Evolutionary conservation across 225 moss, liverwort and hornwort genomes (phyloP).

Genomic region (Physcomitrium patens): DNA sequence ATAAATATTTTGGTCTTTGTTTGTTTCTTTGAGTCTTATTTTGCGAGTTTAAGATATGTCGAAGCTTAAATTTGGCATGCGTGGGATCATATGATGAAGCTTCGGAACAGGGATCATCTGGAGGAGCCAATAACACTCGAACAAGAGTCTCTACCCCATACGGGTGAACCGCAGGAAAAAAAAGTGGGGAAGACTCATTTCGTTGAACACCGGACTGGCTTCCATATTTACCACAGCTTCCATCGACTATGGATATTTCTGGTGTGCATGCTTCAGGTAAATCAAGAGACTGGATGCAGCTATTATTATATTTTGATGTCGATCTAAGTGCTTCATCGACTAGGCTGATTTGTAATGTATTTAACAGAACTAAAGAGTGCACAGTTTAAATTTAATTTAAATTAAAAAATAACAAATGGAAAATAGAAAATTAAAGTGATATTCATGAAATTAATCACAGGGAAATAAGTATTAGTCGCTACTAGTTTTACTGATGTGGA

Average conservation of each 20-base stretch:
- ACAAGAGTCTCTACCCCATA: conserved; percentile 18
- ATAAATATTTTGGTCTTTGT: neutral
- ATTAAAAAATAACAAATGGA: no score
- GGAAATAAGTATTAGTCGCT: conserved; percentile 6
- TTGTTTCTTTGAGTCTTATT: neutral
- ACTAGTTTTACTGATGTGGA: conserved; percentile 13
- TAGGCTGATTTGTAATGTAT: neutral
- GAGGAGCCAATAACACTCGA: conserved; percentile 37
- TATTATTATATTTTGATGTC: conserved; percentile 16
- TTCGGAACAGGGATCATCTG: conserved; percentile 23
- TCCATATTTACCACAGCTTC: conserved; percentile 97
- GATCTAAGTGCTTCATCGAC: conserved; percentile 17
- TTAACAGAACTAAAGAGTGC: no score
- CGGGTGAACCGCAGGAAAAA: conserved; percentile 55
- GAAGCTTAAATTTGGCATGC: conserved; percentile 5
- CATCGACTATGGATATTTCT: conserved; percentile 98
- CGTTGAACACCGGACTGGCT: conserved; percentile 86
- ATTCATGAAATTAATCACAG: neutral
- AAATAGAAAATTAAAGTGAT: neutral
- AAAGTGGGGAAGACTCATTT: conserved; percentile 94
- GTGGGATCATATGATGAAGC: neutral
- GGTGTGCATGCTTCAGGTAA: conserved; percentile 92
- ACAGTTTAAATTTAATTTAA: no score
- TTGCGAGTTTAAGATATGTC: neutral
- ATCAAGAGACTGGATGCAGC: neutral